Base-by-base conservation (phyloP, 345 rosid genomes). In the Eutrema heterophyllum region DNA sequence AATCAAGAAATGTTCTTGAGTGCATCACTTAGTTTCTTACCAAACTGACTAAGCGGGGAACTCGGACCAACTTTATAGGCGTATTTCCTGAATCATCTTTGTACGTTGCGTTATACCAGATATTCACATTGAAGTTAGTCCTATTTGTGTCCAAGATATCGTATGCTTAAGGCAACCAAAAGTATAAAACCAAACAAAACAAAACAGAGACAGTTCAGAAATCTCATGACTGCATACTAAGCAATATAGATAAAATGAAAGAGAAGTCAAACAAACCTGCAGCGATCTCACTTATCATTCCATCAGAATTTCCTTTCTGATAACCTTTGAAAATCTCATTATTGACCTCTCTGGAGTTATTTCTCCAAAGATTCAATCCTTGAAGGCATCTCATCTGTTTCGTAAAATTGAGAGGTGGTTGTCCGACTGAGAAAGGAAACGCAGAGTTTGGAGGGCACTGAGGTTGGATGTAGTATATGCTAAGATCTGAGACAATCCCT, bases 71-170 rank as follows among this genome's bases (percentile, higher is more conserved):
- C 33, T 79, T 65, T 33, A 49, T 45, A 10, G 78, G 61, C 1
- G 1, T 3, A 44, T 32, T 29, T 49, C 74, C 53, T 16, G 64
- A 2, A 26, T 64, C 79, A 63, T 79, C 76, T 69, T 74, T 76
- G 60, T 81, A 80, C 4, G 90, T 86, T 44, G 92, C 82, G 79
- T 94, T 94, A 81, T 88, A 94, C 98, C 97, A 87, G 57, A 91
- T 75, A 77, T 66, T 85, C 77, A 86, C 86, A 52, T 89, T 89
- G 71, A 86, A 90, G 59, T 68, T 86, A 49, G 24, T 85, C n/a
- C 15, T 58, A 61, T 85, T 52, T 29, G 98, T 84, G 80, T 94
- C 83, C 75, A 85, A 78, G 77, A 91, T 82, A 87, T 94, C 97
- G 71, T 89, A 94, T 33, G 86, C 98, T 94, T 83, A 62, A 6